Base-by-base conservation (phyloP, 495 filamentous ascomycete species). In the Pyrenopolyporus hunteri region DNA sequence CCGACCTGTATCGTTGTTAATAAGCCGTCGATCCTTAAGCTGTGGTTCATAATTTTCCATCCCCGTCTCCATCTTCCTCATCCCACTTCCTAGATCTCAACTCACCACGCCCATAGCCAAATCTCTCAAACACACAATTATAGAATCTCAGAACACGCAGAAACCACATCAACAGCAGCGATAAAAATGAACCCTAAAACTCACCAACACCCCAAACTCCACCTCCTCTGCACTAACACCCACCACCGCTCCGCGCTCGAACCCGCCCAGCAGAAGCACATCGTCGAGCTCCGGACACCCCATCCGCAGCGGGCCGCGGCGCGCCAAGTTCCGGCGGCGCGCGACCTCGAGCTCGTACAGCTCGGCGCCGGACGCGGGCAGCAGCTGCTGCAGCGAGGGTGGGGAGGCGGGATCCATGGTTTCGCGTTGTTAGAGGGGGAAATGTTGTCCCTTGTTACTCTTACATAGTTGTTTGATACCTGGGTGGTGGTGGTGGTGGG, bases 251-350 rank as follows among this genome's bases (percentile, higher is more conserved):
- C 81, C 82, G 9, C 75, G 60, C 63, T 79, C 73, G 3, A 81
- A 66, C 9, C 81, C 80, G 13, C 73, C 76, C 10, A 74, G 56
- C 11, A 83, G 64, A 8, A 81, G 65, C 14, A 72, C 31, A 2
- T 76, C 68, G 64, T 84, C 81, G 22, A 84, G 63, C 36, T 76
- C 79, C 8, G 9, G 23, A 47, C 77, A 79, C 16, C 77, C 80
- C 1, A 70, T 78, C 39, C 43, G 22, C 17, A 75, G 28, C 1
- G 53, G 52, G 0, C 70, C 73, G 2, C 31, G 52, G 10, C 47
- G 29, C 9, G 11, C 16, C 1, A 69, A 60, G 6, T 16, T 14
- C 20, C 51, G 37, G 25, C 64, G 63, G 0, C 69, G 57, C 28
- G 45, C 57, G 5, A 64, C 36, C 57, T 75, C 72, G 1, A 57